Percentiles rank a stretch among this genome's conserved stretches.
These are phyloP conservation scores for Fusarium sterilihyphosum DNA, from an alignment of 2,329 filamentous ascomycete genomes.

Conservation along the genomic window DNA sequence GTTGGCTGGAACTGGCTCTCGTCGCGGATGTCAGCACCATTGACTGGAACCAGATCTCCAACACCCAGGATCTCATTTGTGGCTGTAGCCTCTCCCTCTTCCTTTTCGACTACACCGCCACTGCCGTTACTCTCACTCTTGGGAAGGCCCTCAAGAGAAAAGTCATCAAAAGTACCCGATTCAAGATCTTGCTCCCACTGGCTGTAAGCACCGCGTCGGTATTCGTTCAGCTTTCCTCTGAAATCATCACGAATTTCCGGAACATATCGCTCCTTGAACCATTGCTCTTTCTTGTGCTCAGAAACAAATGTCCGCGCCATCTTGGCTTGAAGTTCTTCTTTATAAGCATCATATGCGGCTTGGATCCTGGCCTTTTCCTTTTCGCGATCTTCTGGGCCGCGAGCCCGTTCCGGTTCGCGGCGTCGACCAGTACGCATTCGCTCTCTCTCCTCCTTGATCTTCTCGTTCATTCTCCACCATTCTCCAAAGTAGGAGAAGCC, in stretches of 20 bases:
- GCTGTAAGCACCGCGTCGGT: conserved; percentile 79
- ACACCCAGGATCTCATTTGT: conserved; percentile 93
- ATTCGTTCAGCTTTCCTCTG: conserved; percentile 79
- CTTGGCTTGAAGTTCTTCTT: conserved; percentile 74
- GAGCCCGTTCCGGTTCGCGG: conserved; percentile 70
- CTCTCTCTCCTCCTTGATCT: conserved; percentile 84
- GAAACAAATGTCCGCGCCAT: conserved; percentile 92
- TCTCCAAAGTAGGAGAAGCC: conserved; percentile 88
- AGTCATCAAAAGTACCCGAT: conserved; percentile 88
- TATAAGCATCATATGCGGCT: conserved; percentile 72
- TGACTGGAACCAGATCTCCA: conserved; percentile 85
- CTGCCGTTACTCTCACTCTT: conserved; percentile 91
- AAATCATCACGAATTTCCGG: conserved; percentile 82
- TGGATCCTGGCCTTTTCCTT: conserved; percentile 84
- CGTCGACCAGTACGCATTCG: conserved; percentile 74
- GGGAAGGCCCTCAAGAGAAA: conserved; percentile 91
- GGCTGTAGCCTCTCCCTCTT: conserved; percentile 92
- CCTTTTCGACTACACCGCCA: conserved; percentile 88
- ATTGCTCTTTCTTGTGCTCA: conserved; percentile 94
- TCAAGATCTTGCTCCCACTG: conserved; percentile 93
- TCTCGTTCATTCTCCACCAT: conserved; percentile 86
- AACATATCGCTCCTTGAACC: conserved; percentile 96
- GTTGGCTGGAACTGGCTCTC: conserved; percentile 90
- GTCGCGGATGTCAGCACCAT: conserved; percentile 87
- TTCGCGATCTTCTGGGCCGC: conserved; percentile 78